A percentile compares a stretch with the other conserved stretches of the same genome.
These are phyloP conservation scores for Eucalyptus curtisii DNA, from an alignment of 345 rosid species.

Conservation along the genomic window DNA sequence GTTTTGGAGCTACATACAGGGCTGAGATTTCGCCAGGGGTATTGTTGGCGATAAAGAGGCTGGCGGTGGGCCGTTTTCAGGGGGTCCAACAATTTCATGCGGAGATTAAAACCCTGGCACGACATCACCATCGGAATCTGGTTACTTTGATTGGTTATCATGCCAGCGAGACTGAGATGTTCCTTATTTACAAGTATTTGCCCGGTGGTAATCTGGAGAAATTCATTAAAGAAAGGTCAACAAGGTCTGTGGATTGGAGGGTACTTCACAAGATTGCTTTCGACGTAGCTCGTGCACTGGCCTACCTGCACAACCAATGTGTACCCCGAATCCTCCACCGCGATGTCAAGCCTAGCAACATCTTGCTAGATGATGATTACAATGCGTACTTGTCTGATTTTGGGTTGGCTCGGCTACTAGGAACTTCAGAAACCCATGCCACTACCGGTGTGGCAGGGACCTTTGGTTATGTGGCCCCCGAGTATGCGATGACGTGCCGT, in stretches of 20 bases:
- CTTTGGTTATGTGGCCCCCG: constrained; percentile 91
- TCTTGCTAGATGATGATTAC: constrained; percentile 59
- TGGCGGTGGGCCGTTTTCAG: constrained; percentile 43
- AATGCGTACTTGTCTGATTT: constrained; percentile 88
- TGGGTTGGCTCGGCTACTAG: constrained; percentile 82
- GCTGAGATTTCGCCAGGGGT: constrained; percentile 36
- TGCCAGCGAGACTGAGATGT: constrained; percentile 51
- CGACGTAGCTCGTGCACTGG: constrained; percentile 76
- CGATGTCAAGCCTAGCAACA: constrained; percentile 94
- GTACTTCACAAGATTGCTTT: constrained; percentile 79
- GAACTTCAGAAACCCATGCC: constrained; percentile 89
- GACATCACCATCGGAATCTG: constrained; percentile 36
- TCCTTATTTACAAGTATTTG: constrained; percentile 43
- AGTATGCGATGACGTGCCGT: constrained; percentile 95
- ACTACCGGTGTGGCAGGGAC: constrained; percentile 97
- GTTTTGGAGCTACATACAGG: constrained; percentile 53
- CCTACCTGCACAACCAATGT: constrained; percentile 80
- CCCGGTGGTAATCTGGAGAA: constrained; percentile 47
- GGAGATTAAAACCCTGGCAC: constrained; percentile 42
- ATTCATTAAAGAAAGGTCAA: constrained; percentile 43
- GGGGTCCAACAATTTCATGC: constrained; percentile 43
- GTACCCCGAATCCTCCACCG: constrained; percentile 89
- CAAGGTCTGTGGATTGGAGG: constrained; percentile 49
- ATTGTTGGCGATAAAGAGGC: constrained; percentile 39
- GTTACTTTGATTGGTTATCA: constrained; percentile 52